phyloP scores from a whole-genome alignment of 257 asterid species.

The Lycium ferocissimum region DNA sequence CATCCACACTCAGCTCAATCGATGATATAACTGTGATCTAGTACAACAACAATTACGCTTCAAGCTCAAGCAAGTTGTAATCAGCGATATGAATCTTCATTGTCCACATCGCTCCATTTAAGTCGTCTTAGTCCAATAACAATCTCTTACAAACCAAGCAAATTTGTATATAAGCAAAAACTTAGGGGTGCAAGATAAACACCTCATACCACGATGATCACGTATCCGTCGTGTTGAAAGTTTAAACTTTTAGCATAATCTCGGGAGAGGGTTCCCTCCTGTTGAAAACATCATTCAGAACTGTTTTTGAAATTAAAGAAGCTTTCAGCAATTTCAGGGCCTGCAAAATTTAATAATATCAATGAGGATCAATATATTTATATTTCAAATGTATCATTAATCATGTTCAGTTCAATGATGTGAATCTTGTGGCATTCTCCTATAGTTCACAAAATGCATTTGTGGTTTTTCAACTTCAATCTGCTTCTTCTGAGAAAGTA shows the following conservation, averaged over 20 bases:
- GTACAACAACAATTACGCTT: too few species aligned
- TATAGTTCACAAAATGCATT: neutral
- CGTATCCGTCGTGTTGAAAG: neutral
- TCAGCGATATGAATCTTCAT: too few species aligned
- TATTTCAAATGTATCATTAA: too few species aligned
- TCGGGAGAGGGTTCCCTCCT: slow-evolving; percentile 19
- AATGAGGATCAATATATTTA: neutral
- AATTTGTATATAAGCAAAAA: too few species aligned
- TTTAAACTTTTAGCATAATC: slow-evolving; percentile 21
- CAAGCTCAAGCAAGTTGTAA: too few species aligned
- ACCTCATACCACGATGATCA: neutral
- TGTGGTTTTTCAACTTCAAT: neutral
- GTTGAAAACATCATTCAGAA: slow-evolving; percentile 30
- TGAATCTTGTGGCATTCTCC: neutral
- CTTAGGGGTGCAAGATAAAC: too few species aligned
- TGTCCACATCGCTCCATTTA: too few species aligned
- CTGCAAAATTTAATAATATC: slow-evolving; percentile 25
- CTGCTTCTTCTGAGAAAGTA: too few species aligned
- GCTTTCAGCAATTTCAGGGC: slow-evolving; percentile 32
- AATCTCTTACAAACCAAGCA: too few species aligned
- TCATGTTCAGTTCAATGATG: neutral
- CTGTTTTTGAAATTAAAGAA: slow-evolving; percentile 27
- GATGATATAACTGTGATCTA: too few species aligned
- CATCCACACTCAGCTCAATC: too few species aligned
- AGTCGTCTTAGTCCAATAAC: too few species aligned